A percentile compares a stretch with the other conserved stretches of the same genome.
These are phyloP conservation scores for Trichoderma gamsii DNA, from an alignment of 495 filamentous ascomycete species.

Conservation along the genomic window DNA sequence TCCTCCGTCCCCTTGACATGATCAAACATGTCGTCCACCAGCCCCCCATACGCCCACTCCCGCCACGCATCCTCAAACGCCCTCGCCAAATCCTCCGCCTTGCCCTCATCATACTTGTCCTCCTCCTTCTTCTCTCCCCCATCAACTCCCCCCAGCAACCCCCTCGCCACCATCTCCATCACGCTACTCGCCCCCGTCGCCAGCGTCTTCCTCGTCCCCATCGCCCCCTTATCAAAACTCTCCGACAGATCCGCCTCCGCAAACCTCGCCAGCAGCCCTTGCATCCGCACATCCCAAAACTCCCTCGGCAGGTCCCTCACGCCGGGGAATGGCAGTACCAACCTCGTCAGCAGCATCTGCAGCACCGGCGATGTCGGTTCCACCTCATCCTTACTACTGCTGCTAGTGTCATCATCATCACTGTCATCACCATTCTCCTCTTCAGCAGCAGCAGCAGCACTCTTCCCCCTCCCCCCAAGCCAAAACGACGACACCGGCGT, in stretches of 20 bases:
- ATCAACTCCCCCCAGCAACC: conserved; percentile 45
- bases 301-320: conserved; percentile 47
- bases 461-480: neutral
- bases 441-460: neutral
- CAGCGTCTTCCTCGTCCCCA: conserved; percentile 59
- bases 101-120: conserved; percentile 44
- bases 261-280: conserved; percentile 45
- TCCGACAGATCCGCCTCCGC: conserved; percentile 55
- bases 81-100: conserved; percentile 44
- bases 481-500: conserved; percentile 9
- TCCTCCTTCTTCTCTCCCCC: conserved; percentile 20
- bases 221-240: conserved; percentile 61
- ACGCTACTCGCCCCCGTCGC: conserved; percentile 56
- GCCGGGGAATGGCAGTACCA: conserved; percentile 52
- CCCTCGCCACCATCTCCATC: conserved; percentile 54
- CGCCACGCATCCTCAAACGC: conserved; percentile 54
- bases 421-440: conserved; percentile 16
- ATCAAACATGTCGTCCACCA: conserved; percentile 52
- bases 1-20: conserved; percentile 47
- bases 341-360: conserved; percentile 50
- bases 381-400: conserved; percentile 13
- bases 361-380: conserved; percentile 50
- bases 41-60: conserved; percentile 51
- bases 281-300: conserved; percentile 51
- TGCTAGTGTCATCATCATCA: conserved; percentile 12